A percentile compares a stretch with the other conserved stretches of the same genome.
Evolutionary conservation across 306 rosid genomes (phyloP).

Genomic region (Fragaria iinumae): DNA sequence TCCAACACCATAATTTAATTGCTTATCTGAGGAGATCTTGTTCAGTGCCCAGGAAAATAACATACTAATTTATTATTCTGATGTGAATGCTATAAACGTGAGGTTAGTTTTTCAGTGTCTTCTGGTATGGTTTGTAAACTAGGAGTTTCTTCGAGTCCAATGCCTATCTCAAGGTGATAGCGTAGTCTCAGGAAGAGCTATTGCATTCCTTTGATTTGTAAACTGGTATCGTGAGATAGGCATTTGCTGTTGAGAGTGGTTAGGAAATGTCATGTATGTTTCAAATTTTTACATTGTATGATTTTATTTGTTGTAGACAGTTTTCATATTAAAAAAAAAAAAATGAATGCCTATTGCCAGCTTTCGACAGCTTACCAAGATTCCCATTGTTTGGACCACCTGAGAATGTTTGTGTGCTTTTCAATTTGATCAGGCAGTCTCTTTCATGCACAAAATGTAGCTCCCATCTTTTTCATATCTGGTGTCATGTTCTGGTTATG

Average conservation of each 20-base stretch:
- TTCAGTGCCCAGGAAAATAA: conserved; percentile 25
- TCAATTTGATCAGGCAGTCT: neutral
- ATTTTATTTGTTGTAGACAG: neutral
- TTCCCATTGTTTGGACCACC: neutral
- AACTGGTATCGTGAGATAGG: conserved; percentile 11
- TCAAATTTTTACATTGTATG: neutral
- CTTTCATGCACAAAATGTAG: neutral
- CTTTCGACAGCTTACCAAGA: neutral
- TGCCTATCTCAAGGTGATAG: conserved; percentile 28
- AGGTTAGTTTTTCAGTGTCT: conserved; percentile 26
- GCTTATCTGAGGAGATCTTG: conserved; percentile 32
- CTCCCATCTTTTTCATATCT: neutral
- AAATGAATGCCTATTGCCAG: neutral
- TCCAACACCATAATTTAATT: conserved; percentile 26
- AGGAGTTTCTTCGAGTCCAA: conserved; percentile 29
- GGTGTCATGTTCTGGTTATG: neutral
- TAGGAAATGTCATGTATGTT: neutral
- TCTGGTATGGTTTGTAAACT: conserved; percentile 43
- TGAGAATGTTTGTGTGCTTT: neutral
- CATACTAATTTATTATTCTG: conserved; percentile 28
- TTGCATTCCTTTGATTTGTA: conserved; percentile 24
- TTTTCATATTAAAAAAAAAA: neutral
- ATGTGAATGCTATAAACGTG: conserved; percentile 36
- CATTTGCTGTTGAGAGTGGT: neutral
- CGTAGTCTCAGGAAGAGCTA: conserved; percentile 23